Evolutionary conservation across 306 rosid species (phyloP).

Genomic region (Gleditsia sinensis): DNA sequence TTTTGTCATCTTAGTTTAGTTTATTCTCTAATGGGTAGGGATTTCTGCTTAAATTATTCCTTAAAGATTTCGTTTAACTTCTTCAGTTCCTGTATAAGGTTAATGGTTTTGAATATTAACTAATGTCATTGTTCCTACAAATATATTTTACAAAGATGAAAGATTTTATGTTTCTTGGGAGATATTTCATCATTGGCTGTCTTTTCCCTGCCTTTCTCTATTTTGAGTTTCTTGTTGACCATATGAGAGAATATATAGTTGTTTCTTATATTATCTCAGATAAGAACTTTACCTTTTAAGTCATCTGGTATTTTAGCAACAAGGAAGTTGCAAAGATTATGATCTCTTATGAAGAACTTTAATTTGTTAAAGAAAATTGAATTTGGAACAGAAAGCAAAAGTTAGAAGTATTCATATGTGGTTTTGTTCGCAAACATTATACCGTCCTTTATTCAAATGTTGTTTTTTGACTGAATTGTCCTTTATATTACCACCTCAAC

Average conservation of each 20-base stretch:
- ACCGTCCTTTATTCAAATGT: no score
- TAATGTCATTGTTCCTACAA: background rate
- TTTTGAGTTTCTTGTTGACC: background rate
- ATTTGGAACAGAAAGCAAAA: no score
- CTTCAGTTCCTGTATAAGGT: background rate
- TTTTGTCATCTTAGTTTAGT: background rate
- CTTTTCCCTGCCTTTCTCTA: background rate
- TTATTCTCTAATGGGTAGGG: background rate
- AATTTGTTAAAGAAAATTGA: no score
- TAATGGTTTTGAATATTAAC: constrained; percentile 6
- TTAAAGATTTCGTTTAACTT: constrained; percentile 2
- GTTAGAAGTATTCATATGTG: no score
- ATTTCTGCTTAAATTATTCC: constrained; percentile 9
- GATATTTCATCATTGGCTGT: constrained; percentile 1
- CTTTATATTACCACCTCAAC: no score
- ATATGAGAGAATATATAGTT: background rate
- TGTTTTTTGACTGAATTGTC: no score
- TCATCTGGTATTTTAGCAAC: no score
- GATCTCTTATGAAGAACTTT: no score
- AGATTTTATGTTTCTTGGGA: background rate
- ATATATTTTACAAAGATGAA: background rate
- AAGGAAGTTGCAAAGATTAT: no score
- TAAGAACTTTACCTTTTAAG: no score
- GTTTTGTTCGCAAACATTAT: no score
- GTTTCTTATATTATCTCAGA: constrained; percentile 9